Evolutionary conservation across 345 rosid species (phyloP), one percentile per base, ranked within the genome.

Genomic region (Hibiscus mutabilis): DNA sequence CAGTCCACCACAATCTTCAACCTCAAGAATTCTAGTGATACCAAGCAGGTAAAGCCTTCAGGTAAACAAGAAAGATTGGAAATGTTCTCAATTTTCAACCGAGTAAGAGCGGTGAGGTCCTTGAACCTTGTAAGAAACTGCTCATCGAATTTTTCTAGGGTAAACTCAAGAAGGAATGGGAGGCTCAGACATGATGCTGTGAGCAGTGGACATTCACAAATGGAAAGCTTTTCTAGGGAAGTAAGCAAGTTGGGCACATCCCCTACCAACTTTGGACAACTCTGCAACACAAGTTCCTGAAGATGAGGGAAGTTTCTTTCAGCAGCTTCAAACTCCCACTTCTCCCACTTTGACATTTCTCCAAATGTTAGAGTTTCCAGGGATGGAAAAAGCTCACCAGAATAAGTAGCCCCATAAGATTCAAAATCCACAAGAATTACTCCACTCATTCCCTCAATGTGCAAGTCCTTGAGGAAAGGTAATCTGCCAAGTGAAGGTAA

Each of bases 401-500:
- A 64, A 21, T 56, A 58, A 55, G 8, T 35, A n/a, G 9, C 25
- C 22, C 79, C 77, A 52, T 59, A 77, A 63, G 77, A 77, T 60
- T 77, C 78, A 33, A 29, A 7, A 66, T 60, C 80, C 8, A 77
- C 44, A 29, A 40, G 49, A 21, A 59, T 22, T 76, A 49, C 55
- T 49, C 55, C 55, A 49, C 19, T 49, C 55, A 49, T 49, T 49
- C 55, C 6, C 19, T 49, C 55, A 49, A 49, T 15, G 55, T 49
- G 55, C 55, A 49, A 49, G 55, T 49, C 55, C 55, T 49, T 71
- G n/a, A 80, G 80, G 14, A 46, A 70, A 14, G 78, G 74, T n/a
- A 80, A 71, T 51, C 60, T 71, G 62, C 83, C 83, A 40, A 80
- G 76, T 46, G 80, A 73, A 11, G 83, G 83, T 31, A 77, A 61